These are phyloP conservation scores for Colletotrichum acutatum DNA, from an alignment of 2,329 filamentous ascomycete genomes.

Conservation along the genomic window DNA sequence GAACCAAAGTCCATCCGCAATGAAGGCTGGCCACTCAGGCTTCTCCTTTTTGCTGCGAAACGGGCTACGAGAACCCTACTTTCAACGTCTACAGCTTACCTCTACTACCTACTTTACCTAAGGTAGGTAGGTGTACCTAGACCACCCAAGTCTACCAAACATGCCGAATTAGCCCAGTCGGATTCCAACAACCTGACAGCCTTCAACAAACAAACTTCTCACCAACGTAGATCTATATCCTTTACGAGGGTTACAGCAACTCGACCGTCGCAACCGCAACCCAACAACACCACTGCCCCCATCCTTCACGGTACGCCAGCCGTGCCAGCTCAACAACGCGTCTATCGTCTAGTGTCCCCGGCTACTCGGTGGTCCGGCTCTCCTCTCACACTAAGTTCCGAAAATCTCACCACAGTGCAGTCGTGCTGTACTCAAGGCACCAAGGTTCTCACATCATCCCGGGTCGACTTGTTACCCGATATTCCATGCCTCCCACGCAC, in stretches of 20 bases:
- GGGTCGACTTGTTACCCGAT: neutral
- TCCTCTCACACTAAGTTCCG: neutral
- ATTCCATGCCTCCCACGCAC: neutral
- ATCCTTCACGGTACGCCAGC: neutral
- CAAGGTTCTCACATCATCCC: neutral
- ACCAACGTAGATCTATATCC: neutral
- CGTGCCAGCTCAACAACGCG: neutral
- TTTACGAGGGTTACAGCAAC: neutral
- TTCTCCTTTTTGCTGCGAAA: neutral
- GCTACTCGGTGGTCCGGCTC: neutral
- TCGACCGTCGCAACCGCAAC: neutral
- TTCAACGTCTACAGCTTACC: neutral
- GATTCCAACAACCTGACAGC: neutral
- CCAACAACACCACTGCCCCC: neutral
- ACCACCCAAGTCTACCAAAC: neutral
- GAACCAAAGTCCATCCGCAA: neutral
- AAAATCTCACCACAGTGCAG: neutral
- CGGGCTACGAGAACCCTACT: neutral
- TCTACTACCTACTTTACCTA: neutral
- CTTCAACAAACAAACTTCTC: neutral
- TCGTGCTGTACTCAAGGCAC: neutral
- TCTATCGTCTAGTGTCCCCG: neutral
- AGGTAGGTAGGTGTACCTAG: neutral
- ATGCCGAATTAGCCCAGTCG: neutral
- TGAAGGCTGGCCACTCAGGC: neutral